Base-by-base conservation (phyloP, 148 eudicot species). In the Chenopodium album region DNA sequence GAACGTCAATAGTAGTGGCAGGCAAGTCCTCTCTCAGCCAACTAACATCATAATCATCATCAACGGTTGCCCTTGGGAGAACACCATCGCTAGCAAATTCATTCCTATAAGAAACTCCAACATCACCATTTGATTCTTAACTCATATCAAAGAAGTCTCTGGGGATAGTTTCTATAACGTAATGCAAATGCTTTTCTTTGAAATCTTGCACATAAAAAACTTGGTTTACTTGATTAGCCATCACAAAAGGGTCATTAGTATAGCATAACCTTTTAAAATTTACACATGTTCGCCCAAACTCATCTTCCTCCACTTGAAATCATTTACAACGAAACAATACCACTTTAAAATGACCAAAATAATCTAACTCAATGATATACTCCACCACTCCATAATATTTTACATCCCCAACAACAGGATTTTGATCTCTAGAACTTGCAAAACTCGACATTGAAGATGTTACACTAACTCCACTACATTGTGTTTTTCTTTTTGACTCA, bases 391-490 rank as follows among this genome's bases (percentile, higher is more conserved):
- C 78, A 78, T 78, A 78, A 29, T 70, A 78, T 11, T 31, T 79
- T 31, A 78, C 82, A 73, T 83, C 76, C 10, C 82, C 69, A 1
- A 32, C 69, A 1, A 32, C 22, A 46, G 75, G 78, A 66, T 73
- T 83, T 65, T 29, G 19, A 48, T 82, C 77, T 12, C 73, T 82
- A 56, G 71, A 54, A 72, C 81, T 78, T n/a, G 85, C 67, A 78
- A 71, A 78, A 19, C 73, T 83, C 29, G 50, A 50, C 1, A 77
- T 82, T 34, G 37, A 34, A 34, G 37, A 34, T 34, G 37, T 34
- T 34, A 34, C 37, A 34, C 5, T 34, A 34, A 34, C 37, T 3
- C 37, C 37, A 34, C 37, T 34, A 34, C 37, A 34, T 34, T 34
- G 37, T 0, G 37, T 34, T 34, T 34, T 34, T 2, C 37, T 34